A percentile compares a stretch with the other conserved stretches of the same genome.
These are phyloP conservation scores for Zoysia matrella DNA, from an alignment of 202 grass and related monocot species.

Conservation along the genomic window DNA sequence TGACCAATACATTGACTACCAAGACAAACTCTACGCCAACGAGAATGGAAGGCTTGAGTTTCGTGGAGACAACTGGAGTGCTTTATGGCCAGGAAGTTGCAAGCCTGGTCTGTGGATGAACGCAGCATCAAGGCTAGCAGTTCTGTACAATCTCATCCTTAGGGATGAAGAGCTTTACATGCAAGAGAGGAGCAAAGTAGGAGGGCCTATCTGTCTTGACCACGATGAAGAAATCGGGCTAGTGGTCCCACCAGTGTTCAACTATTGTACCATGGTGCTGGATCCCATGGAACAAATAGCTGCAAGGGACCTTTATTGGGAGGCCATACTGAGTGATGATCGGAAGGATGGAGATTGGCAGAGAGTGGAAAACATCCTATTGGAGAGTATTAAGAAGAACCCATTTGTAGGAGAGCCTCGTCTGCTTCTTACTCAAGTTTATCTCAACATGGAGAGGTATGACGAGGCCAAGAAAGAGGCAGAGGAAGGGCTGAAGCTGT, in stretches of 20 bases:
- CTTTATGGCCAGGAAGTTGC: constrained; percentile 75
- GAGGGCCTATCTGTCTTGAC: constrained; percentile 11
- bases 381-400: constrained; percentile 65
- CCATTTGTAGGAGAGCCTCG: constrained; percentile 79
- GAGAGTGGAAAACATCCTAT: constrained; percentile 57
- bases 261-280: constrained; percentile 65
- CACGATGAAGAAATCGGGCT: constrained; percentile 68
- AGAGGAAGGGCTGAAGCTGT: constrained; percentile 63
- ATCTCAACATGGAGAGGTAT: constrained; percentile 66
- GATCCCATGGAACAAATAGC: constrained; percentile 55
- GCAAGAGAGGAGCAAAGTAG: constrained; percentile 41
- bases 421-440: constrained; percentile 63
- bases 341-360: neutral
- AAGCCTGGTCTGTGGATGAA: constrained; percentile 88
- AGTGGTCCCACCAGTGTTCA: constrained; percentile 69
- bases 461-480: constrained; percentile 61
- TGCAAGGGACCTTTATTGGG: constrained; percentile 76
- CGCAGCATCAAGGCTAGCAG: constrained; percentile 51
- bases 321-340: constrained; percentile 44
- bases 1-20: constrained; percentile 85
- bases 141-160: constrained; percentile 61
- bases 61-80: constrained; percentile 53
- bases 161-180: constrained; percentile 72
- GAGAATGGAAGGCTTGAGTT: constrained; percentile 65
- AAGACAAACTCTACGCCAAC: constrained; percentile 77